These are phyloP conservation scores for Euphrasia arctica DNA, from an alignment of 305 asterid genomes.

Conservation along the genomic window DNA sequence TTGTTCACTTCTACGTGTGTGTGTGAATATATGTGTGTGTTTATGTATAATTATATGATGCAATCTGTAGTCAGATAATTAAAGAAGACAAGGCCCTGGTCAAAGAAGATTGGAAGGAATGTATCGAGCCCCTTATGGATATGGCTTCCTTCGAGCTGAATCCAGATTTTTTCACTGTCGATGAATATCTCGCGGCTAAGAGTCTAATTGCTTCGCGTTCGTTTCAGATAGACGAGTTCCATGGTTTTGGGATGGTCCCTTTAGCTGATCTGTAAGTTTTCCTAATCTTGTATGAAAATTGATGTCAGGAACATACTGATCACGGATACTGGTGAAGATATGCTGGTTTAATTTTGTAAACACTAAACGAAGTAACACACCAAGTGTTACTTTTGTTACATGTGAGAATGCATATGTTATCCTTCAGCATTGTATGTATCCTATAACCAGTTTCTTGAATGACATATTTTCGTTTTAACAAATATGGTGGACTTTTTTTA, in stretches of 20 bases:
- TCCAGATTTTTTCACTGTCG: slow-evolving; percentile 56
- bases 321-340: not conserved
- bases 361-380: not conserved
- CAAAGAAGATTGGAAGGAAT: slow-evolving; percentile 79
- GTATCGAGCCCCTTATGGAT: slow-evolving; percentile 63
- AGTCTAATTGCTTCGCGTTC: slow-evolving; percentile 89
- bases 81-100: slow-evolving; percentile 74
- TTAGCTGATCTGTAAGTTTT: slow-evolving; percentile 89
- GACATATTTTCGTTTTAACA: slow-evolving; percentile 9
- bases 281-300: slow-evolving; percentile 7
- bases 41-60: slow-evolving; percentile 17
- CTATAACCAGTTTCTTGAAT: slow-evolving; percentile 6
- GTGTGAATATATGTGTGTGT: not conserved
- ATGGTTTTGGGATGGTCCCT: slow-evolving; percentile 96
- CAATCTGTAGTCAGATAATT: slow-evolving; percentile 58
- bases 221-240: slow-evolving; percentile 71
- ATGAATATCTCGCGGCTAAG: slow-evolving; percentile 70
- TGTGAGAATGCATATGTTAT: slow-evolving; percentile 7
- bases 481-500: not conserved
- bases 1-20: not conserved
- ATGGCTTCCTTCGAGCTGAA: slow-evolving; percentile 42
- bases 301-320: not conserved
- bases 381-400: slow-evolving; percentile 1
- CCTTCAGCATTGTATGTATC: not conserved
- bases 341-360: slow-evolving; percentile 6